These are phyloP conservation scores for Cladosporium oxysporum DNA, from an alignment of 2,329 filamentous ascomycete genomes.

Conservation along the genomic window DNA sequence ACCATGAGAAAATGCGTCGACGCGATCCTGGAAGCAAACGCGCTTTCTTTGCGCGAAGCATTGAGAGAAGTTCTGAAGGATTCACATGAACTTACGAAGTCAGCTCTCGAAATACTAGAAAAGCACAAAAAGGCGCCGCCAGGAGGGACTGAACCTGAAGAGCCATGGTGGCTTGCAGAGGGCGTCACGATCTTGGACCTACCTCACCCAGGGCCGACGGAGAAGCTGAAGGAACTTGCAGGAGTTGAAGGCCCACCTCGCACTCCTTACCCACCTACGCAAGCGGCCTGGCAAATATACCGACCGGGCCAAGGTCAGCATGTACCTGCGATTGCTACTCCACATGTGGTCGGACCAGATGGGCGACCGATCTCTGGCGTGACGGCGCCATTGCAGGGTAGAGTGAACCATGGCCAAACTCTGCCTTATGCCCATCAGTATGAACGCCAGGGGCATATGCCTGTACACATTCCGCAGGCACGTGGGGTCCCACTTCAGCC, in stretches of 20 bases:
- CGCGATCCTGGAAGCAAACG: constrained; percentile 24
- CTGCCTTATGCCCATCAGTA: neutral
- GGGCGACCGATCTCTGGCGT: neutral
- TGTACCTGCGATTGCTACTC: neutral
- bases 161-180: constrained; percentile 8
- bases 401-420: neutral
- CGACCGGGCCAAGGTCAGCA: neutral
- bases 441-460: neutral
- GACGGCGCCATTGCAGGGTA: neutral
- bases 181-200: constrained; percentile 4
- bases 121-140: neutral
- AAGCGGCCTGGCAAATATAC: neutral
- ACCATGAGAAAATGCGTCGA: constrained; percentile 24
- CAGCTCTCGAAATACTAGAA: neutral
- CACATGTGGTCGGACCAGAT: neutral
- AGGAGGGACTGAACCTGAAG: neutral
- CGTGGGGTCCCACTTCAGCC: neutral
- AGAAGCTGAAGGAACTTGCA: neutral
- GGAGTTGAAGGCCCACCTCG: neutral
- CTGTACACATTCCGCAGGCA: neutral
- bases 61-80: constrained; percentile 26
- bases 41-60: constrained; percentile 23
- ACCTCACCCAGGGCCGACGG: neutral
- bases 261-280: neutral
- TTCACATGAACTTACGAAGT: constrained; percentile 8